Evolutionary conservation across 176 grass and related monocot genomes (phyloP), one percentile per base, ranked within the genome.

Genomic region (Rhynchospora breviuscula): DNA sequence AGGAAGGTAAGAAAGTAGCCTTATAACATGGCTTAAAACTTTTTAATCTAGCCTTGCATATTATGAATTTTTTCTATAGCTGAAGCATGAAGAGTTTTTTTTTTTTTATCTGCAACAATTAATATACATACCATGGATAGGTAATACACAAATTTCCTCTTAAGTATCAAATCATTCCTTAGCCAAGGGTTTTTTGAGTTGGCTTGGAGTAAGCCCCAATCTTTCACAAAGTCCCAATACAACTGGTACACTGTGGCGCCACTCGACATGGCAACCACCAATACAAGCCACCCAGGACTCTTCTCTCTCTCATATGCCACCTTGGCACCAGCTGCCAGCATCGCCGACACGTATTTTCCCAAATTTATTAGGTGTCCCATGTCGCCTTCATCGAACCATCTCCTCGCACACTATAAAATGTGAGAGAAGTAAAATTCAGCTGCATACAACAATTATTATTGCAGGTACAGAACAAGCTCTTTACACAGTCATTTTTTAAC

Each of bases 201-300:
- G 63, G 84, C 76, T 83, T 95, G 96, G 44, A 99, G 86, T 76
- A 99, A 88, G 26, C 93, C 96, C 93, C 96, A 95, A 77, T 95
- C 93, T 90, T 91, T 99, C n/a, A 93, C 96, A 79, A 93, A 99
- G 83, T 99, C 96, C 96, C 96, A 99, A 79, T 99, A 99, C 21
- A 99, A 83, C 81, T 99, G 96, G 87, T 98, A 98, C 52, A 91
- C 91, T 40, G 95, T 98, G 19, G 95, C 92, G 6, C 85, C 49
- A 68, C 93, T 93, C 0, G 91, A 95, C 85, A 95, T 86, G 40
- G 93, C 85, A 33, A 99, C 63, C 13, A 95, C 80, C 14, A 99
- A 87, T 48, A 91, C 83, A 10, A 99, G 81, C 88, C 89, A 95
- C 65, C 89, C 89, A 9, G 85, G 40, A 81, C 84, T 90, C 57